Evolutionary conservation across 257 asterid species (phyloP).

Genomic region (Forsythia viridissima): DNA sequence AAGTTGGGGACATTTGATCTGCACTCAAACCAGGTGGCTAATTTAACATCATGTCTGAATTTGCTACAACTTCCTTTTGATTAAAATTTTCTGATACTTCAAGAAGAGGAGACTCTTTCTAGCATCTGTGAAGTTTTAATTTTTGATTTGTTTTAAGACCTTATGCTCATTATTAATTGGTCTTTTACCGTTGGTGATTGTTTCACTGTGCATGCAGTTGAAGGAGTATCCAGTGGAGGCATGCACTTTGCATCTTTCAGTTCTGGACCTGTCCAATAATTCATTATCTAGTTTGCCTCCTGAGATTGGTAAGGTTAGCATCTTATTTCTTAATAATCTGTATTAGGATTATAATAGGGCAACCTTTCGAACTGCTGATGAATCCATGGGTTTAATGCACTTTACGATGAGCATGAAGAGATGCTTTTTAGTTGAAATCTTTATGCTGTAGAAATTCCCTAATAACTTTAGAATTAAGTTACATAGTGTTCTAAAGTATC

Average conservation of each 20-base stretch:
- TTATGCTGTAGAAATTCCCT: conserved; percentile 8
- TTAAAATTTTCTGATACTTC: conserved; percentile 10
- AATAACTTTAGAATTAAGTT: neutral
- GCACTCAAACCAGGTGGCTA: conserved; percentile 87
- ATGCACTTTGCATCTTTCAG: conserved; percentile 76
- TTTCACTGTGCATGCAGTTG: conserved; percentile 53
- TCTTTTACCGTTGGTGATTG: conserved; percentile 19
- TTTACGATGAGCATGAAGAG: conserved; percentile 20
- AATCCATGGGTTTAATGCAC: neutral
- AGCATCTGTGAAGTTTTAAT: conserved; percentile 6
- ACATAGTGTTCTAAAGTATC: neutral
- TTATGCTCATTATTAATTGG: conserved; percentile 22
- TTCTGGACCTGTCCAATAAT: conserved; percentile 91
- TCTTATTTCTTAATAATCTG: conserved; percentile 21
- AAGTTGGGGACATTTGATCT: conserved; percentile 89
- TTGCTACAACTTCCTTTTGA: conserved; percentile 1
- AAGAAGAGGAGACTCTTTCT: conserved; percentile 5
- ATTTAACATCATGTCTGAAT: conserved; percentile 14
- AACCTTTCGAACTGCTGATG: too few species aligned
- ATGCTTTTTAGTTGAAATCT: neutral
- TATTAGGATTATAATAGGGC: neutral
- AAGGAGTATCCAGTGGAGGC: conserved; percentile 92
- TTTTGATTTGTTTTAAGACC: conserved; percentile 18
- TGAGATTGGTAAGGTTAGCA: conserved; percentile 84
- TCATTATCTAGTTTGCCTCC: conserved; percentile 90